These are phyloP conservation scores for Hymenotorrendiella dingleyae DNA, from an alignment of 2,329 filamentous ascomycete species.

Conservation along the genomic window DNA sequence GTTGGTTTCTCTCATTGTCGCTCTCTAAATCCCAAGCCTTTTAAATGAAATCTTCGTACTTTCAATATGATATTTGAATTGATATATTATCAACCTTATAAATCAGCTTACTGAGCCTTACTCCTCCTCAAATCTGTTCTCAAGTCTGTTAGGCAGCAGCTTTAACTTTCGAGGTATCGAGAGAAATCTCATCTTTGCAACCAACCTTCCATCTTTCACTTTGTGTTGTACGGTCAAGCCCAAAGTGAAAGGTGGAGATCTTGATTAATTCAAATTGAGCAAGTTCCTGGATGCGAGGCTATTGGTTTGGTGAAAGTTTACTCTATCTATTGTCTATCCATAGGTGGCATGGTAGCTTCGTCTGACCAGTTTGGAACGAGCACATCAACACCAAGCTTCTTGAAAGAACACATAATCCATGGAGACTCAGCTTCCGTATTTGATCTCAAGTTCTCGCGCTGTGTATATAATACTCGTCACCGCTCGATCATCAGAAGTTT, in stretches of 20 bases:
- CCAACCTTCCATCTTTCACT: not conserved
- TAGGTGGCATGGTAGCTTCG: not conserved
- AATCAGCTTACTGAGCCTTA: not conserved
- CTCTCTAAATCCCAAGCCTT: slow-evolving; percentile 1
- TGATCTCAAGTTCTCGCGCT: not conserved
- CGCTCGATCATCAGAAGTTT: slow-evolving; percentile 1
- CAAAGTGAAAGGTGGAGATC: not conserved
- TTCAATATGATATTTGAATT: not conserved
- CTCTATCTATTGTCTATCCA: slow-evolving; percentile 6
- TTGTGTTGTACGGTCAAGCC: slow-evolving; percentile 5
- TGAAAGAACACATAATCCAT: slow-evolving; percentile 6
- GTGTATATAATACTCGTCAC: slow-evolving; percentile 12
- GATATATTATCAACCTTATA: not conserved
- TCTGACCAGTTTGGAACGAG: not conserved
- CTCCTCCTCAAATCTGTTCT: not conserved
- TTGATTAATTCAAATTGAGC: slow-evolving; percentile 11
- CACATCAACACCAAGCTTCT: slow-evolving; percentile 3
- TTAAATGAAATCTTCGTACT: slow-evolving; percentile 1
- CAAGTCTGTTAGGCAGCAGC: slow-evolving; percentile 6
- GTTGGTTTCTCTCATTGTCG: slow-evolving; percentile 1
- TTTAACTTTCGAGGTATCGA: slow-evolving; percentile 1
- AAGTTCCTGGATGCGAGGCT: not conserved
- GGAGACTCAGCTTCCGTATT: not conserved
- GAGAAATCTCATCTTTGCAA: not conserved
- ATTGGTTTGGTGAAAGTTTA: slow-evolving; percentile 1